Conservation (phyloP, 2,329 filamentous ascomycete genomes). For the Seiridium unicorne region DNA sequence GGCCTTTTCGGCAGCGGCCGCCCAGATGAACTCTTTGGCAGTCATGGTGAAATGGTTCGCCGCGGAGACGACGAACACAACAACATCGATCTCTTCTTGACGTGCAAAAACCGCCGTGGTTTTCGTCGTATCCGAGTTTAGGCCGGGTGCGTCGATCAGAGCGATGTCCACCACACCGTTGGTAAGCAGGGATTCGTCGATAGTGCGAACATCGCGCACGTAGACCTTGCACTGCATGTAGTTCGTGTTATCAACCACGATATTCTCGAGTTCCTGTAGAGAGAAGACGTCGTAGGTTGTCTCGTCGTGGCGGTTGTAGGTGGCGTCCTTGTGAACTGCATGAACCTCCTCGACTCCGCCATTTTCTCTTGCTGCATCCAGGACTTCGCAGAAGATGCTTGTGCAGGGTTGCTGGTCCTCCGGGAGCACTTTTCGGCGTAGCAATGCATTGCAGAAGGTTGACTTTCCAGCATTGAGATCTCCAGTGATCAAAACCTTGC, state of each 20-base stretch:
- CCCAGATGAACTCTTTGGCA: slow-evolving; percentile 96
- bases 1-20: slow-evolving; percentile 92
- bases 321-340: slow-evolving; percentile 77
- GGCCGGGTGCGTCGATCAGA: slow-evolving; percentile 90
- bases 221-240: slow-evolving; percentile 98
- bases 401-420: slow-evolving; percentile 98
- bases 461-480: slow-evolving; percentile 98
- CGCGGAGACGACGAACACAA: slow-evolving; percentile 96
- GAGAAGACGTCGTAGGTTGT: slow-evolving; percentile 88
- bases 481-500: slow-evolving; percentile 93
- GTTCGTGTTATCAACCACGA: slow-evolving; percentile 83
- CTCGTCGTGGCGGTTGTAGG: slow-evolving; percentile 88
- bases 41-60: slow-evolving; percentile 98
- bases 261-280: slow-evolving; percentile 76
- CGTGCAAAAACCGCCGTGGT: slow-evolving; percentile 96
- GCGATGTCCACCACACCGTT: slow-evolving; percentile 98
- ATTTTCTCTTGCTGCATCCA: slow-evolving; percentile 89
- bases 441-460: slow-evolving; percentile 96
- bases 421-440: slow-evolving; percentile 87
- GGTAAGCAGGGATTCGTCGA: slow-evolving; percentile 92
- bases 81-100: slow-evolving; percentile 98
- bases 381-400: slow-evolving; percentile 95
- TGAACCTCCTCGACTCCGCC: slow-evolving; percentile 91
- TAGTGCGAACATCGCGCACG: slow-evolving; percentile 81
- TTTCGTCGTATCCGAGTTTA: slow-evolving; percentile 95